These are phyloP conservation scores for Elaeis guineensis DNA, from an alignment of 176 grass and related monocot genomes.

Conservation along the genomic window DNA sequence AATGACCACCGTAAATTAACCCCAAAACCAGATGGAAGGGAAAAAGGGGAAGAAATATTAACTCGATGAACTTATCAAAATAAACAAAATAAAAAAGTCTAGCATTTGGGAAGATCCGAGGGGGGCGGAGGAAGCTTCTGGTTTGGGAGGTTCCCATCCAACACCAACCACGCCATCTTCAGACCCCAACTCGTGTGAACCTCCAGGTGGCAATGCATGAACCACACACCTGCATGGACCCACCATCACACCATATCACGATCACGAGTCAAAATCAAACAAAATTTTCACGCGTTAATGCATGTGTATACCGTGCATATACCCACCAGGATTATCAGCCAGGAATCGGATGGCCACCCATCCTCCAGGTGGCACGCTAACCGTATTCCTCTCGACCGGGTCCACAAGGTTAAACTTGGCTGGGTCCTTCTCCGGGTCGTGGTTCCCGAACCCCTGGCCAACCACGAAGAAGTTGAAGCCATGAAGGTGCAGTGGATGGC, in stretches of 20 bases:
- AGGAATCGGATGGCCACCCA: neutral
- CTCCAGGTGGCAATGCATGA: neutral
- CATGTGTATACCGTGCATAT: neutral
- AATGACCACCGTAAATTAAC: too few relatives aligned
- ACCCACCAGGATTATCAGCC: neutral
- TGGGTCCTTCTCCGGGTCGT: neutral
- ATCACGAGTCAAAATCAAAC: neutral
- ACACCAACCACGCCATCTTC: neutral
- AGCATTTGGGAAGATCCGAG: neutral
- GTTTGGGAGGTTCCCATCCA: neutral
- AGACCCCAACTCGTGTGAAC: neutral
- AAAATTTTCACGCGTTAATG: too few relatives aligned
- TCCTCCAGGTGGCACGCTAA: neutral
- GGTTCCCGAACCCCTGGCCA: neutral
- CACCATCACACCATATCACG: neutral
- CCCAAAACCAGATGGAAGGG: too few relatives aligned
- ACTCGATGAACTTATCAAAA: too few relatives aligned
- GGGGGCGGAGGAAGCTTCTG: neutral
- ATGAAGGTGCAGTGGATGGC: neutral
- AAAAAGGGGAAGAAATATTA: too few relatives aligned
- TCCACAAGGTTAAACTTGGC: neutral
- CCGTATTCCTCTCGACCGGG: neutral
- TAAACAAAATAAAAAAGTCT: neutral
- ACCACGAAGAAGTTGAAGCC: neutral
- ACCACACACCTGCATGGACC: neutral